Percentiles rank a stretch among this genome's conserved stretches.
Evolutionary conservation across 2,329 filamentous ascomycete species (phyloP).

Genomic region (Aureobasidium sp.): DNA sequence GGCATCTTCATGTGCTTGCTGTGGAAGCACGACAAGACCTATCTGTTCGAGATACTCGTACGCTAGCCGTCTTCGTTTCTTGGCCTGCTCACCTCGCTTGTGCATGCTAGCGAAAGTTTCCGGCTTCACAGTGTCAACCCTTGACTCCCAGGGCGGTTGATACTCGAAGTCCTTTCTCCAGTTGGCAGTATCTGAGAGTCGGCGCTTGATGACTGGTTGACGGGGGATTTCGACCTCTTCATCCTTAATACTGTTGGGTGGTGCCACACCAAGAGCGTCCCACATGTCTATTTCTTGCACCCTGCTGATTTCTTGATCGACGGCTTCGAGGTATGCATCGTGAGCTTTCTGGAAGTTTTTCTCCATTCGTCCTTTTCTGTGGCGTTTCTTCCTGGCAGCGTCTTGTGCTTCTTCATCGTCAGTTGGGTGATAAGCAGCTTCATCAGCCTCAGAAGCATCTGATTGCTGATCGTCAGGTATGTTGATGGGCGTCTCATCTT

Average conservation of each 20-base stretch:
- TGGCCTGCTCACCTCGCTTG: slow-evolving; percentile 9
- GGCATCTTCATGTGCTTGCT: neutral
- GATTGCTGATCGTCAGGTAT: slow-evolving; percentile 1
- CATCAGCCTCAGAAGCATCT: neutral
- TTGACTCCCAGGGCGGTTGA: slow-evolving; percentile 41
- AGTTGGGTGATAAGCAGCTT: neutral
- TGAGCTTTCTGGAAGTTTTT: slow-evolving; percentile 21
- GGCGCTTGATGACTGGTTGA: slow-evolving; percentile 26
- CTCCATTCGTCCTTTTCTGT: neutral
- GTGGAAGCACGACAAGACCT: neutral
- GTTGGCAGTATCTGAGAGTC: slow-evolving; percentile 24
- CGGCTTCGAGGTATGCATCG: slow-evolving; percentile 36
- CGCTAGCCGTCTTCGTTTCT: slow-evolving; percentile 13
- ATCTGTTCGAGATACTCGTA: neutral
- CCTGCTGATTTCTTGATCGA: slow-evolving; percentile 38
- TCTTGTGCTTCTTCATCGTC: slow-evolving; percentile 2
- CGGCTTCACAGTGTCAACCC: neutral
- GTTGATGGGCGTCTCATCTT: slow-evolving; percentile 9
- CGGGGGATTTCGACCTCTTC: slow-evolving; percentile 16
- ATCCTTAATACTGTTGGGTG: slow-evolving; percentile 17
- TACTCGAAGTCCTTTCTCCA: slow-evolving; percentile 42
- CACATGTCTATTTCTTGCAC: slow-evolving; percentile 40
- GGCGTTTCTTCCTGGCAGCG: slow-evolving; percentile 10
- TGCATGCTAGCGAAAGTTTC: slow-evolving; percentile 16
- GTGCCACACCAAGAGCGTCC: slow-evolving; percentile 31